Base-by-base conservation (phyloP, 345 rosid species). In the Rhizophora apiculata region DNA sequence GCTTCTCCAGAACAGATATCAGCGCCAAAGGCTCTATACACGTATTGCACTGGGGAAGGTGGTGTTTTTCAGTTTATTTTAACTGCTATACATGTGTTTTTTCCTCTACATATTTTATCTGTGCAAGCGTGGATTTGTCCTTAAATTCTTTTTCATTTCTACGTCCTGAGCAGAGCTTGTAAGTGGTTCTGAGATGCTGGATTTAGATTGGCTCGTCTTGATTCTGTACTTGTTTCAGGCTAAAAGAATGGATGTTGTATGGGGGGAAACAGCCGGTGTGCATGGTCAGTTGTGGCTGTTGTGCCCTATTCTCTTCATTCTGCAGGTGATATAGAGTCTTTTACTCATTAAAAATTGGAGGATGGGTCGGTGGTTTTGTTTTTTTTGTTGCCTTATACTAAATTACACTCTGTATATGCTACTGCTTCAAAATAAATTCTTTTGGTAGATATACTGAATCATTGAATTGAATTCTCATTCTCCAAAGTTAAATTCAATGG, bases 261-360 rank as follows among this genome's bases (percentile, higher is more conserved):
- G 99, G 99, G 98, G 99, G 71, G 98, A 92, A 87, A 96, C 99
- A 15, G 90, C 99, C 64, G 98, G 99, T 3, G 99, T 96, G 61
- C 88, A 87, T 70, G 98, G 99, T 51, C 98, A 96, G 65, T 49
- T 96, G 77, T 92, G 94, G 99, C 82, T 96, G 63, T 76, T 96
- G 80, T 96, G 93, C 75, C 99, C 98, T 64, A 77, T 96, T 67
- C 97, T 96, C 62, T 96, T 96, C 79, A 74, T 88, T 65, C 66
- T 96, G 85, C 99, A 96, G 98, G 99, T 92, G 70, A 83, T 63
- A 68, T 6, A 27, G 32, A 31, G 60, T 76, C 5, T 51, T 51
- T 49, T 13, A 26, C 54, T 8, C 64, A 13, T 4, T 64, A 39
- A 20, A 20, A 54, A 7, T 54, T 48, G 15, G 21, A 8, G 57